These are phyloP conservation scores for Berkeleyomyces basicola DNA, from an alignment of 2,329 filamentous ascomycete species.

Conservation along the genomic window DNA sequence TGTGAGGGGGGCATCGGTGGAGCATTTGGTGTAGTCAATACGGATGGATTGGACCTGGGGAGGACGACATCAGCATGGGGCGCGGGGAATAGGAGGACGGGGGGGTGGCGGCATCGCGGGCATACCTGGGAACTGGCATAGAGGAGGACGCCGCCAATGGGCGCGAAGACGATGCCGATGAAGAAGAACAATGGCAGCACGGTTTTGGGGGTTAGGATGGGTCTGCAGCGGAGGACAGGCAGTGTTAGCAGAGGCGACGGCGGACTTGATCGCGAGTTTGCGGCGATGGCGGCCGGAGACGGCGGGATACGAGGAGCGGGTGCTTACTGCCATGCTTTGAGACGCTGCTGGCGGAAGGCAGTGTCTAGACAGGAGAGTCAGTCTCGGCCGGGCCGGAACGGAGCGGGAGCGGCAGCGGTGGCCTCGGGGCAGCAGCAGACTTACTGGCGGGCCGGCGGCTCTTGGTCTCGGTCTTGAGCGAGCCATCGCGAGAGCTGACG, in stretches of 20 bases:
- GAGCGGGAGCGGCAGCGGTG: not conserved
- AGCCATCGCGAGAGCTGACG: conserved; percentile 36
- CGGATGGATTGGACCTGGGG: conserved; percentile 70
- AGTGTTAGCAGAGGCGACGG: not conserved
- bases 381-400: not conserved
- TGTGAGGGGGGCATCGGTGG: conserved; percentile 32
- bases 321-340: conserved; percentile 95
- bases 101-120: not conserved
- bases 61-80: not conserved
- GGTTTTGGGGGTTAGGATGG: conserved; percentile 88
- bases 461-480: conserved; percentile 47
- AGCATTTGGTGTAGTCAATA: conserved; percentile 80
- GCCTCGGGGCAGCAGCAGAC: conserved; percentile 18
- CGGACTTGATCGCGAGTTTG: not conserved
- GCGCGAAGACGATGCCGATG: conserved; percentile 81
- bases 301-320: conserved; percentile 22
- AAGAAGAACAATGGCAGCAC: conserved; percentile 82
- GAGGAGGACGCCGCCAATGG: conserved; percentile 72
- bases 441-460: conserved; percentile 79
- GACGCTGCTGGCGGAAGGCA: conserved; percentile 85
- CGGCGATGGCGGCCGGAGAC: conserved; percentile 54
- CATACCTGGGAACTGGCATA: conserved; percentile 68
- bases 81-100: not conserved
- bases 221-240: conserved; percentile 34
- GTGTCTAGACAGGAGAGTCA: conserved; percentile 45